Evolutionary conservation across 305 asterid species (phyloP).

Genomic region (Fraxinus floribunda): DNA sequence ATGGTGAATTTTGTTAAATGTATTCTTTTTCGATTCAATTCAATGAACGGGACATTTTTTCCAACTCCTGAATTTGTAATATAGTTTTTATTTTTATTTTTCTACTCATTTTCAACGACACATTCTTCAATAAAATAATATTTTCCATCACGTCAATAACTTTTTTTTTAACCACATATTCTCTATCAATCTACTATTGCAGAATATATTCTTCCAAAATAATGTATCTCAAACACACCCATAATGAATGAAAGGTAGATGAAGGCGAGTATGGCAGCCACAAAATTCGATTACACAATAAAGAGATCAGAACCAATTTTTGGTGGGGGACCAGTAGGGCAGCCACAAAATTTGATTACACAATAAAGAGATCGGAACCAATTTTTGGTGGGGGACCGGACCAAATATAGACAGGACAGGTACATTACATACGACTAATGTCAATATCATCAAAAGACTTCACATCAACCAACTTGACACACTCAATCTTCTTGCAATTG

Average conservation of each 20-base stretch:
- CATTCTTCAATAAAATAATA: no score
- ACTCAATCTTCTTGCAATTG: not conserved
- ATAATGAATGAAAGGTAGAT: not conserved
- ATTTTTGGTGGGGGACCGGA: not conserved
- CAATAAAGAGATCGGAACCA: not conserved
- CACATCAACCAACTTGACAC: not conserved
- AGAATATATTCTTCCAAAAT: no score
- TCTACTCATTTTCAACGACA: no score
- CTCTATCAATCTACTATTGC: no score
- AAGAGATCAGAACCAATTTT: not conserved
- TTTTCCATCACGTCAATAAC: no score
- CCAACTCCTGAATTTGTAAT: not conserved
- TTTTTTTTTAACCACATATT: no score
- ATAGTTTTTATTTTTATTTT: no score
- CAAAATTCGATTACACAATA: not conserved
- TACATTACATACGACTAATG: not conserved
- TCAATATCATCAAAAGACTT: not conserved
- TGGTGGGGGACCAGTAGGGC: not conserved
- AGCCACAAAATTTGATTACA: not conserved
- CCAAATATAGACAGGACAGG: not conserved
- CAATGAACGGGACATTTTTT: not conserved
- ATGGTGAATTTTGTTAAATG: no score
- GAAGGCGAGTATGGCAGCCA: not conserved
- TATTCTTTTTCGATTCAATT: not conserved
- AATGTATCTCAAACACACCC: no score